phyloP scores from a whole-genome alignment of 257 asterid genomes.

The Rehmannia glutinosa region DNA sequence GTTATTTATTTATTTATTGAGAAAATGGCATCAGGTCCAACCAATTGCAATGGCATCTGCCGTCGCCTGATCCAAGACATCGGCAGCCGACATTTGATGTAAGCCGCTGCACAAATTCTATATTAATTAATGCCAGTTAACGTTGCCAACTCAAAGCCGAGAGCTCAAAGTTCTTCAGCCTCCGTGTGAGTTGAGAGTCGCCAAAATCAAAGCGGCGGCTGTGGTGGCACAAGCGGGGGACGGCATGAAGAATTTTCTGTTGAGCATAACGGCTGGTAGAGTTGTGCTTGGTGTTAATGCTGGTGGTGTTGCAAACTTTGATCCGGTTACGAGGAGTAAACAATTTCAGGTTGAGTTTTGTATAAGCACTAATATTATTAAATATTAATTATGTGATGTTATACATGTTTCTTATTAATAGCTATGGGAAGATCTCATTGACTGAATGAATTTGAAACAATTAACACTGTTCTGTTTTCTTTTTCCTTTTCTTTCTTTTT shows the following conservation, averaged over 20 bases:
- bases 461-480: too few species aligned
- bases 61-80: too few species aligned
- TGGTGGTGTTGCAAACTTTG: conserved; percentile 48
- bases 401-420: not conserved
- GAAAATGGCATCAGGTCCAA: conserved; percentile 43
- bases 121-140: conserved; percentile 14
- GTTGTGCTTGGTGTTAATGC: conserved; percentile 34
- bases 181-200: conserved; percentile 42
- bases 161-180: conserved; percentile 23
- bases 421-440: too few species aligned
- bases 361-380: not conserved
- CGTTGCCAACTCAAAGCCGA: conserved; percentile 4
- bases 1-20: not conserved
- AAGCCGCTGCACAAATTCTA: too few species aligned
- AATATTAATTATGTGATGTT: not conserved
- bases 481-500: too few species aligned
- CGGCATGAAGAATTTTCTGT: conserved; percentile 41
- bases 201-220: conserved; percentile 38
- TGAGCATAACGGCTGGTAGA: conserved; percentile 49
- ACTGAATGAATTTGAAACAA: too few species aligned
- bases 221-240: conserved; percentile 43
- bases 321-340: conserved; percentile 45
- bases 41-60: conserved; percentile 38
- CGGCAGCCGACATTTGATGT: too few species aligned
- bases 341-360: not conserved